These are phyloP conservation scores for Nyctanthes arbortristis DNA, from an alignment of 257 asterid species.

Conservation along the genomic window DNA sequence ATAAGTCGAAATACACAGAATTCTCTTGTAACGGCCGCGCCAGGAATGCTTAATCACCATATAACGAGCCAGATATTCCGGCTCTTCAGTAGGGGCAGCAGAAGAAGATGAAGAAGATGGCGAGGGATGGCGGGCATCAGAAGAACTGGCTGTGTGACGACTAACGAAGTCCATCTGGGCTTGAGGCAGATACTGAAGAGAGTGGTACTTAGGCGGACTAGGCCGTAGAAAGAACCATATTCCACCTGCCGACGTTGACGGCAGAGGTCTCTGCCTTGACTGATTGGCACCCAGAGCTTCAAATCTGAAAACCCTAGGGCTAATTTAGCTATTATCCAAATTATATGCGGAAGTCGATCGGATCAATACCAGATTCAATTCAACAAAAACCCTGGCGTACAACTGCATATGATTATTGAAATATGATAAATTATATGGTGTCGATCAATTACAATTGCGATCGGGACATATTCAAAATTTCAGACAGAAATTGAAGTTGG, in stretches of 20 bases:
- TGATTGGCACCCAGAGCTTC: slow-evolving; percentile 99
- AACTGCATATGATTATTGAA: neutral
- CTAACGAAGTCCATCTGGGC: slow-evolving; percentile 79
- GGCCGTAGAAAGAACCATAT: slow-evolving; percentile 82
- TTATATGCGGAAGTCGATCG: slow-evolving; percentile 32
- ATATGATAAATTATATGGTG: neutral
- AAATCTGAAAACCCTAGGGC: slow-evolving; percentile 45
- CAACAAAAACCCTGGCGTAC: slow-evolving; percentile 3
- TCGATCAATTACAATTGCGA: neutral
- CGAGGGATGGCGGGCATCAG: slow-evolving; percentile 36
- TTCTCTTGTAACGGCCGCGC: slow-evolving; percentile 97
- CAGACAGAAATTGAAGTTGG: too few relatives aligned
- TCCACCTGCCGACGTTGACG: slow-evolving; percentile 83
- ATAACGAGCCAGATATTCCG: slow-evolving; percentile 85
- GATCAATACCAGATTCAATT: slow-evolving; percentile 29
- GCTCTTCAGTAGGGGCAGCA: slow-evolving; percentile 66
- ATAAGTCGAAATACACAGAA: slow-evolving; percentile 71
- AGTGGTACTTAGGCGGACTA: slow-evolving; percentile 67
- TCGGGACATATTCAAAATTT: neutral
- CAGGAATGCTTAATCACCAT: slow-evolving; percentile 91
- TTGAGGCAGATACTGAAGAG: slow-evolving; percentile 74
- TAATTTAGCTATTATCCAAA: slow-evolving; percentile 26
- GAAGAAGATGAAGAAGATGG: slow-evolving; percentile 41
- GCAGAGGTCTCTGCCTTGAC: slow-evolving; percentile 90
- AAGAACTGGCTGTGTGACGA: slow-evolving; percentile 58